phyloP scores from a whole-genome alignment of 75 land plant genomes.

The Sequoiadendron giganteum region DNA sequence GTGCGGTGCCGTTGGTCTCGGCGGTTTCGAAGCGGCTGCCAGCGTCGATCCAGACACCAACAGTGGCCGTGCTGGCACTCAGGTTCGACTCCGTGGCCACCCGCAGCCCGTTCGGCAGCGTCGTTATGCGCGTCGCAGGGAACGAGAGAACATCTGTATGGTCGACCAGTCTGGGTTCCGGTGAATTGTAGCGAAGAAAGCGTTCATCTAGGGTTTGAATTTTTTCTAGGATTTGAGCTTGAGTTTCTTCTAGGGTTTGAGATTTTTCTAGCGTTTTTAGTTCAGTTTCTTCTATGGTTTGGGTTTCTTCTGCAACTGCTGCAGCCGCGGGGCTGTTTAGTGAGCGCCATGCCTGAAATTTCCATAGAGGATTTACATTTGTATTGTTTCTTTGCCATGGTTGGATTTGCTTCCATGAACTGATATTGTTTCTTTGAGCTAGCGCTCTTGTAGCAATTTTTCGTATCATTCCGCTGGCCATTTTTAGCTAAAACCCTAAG shows the following conservation, averaged over 20 bases:
- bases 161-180: constrained; percentile 14
- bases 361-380: not conserved
- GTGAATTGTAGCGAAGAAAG: constrained; percentile 2
- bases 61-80: constrained; percentile 32
- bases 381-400: not conserved
- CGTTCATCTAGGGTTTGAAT: not conserved
- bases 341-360: not conserved
- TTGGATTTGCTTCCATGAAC: too few species aligned
- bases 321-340: not conserved
- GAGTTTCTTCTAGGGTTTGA: not conserved
- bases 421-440: not conserved
- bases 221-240: not conserved
- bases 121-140: constrained; percentile 34
- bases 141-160: constrained; percentile 32
- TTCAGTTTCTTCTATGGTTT: not conserved
- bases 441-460: not conserved
- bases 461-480: not conserved
- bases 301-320: not conserved
- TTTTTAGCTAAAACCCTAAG: not conserved
- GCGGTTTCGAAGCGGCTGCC: constrained; percentile 58
- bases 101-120: constrained; percentile 44
- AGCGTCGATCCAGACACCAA: constrained; percentile 64
- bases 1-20: constrained; percentile 54
- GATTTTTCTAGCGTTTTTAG: not conserved
- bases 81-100: constrained; percentile 35